These are phyloP conservation scores for Cystobasidium slooffiae DNA, from an alignment of 1,284 basidiomycete species.

Conservation along the genomic window DNA sequence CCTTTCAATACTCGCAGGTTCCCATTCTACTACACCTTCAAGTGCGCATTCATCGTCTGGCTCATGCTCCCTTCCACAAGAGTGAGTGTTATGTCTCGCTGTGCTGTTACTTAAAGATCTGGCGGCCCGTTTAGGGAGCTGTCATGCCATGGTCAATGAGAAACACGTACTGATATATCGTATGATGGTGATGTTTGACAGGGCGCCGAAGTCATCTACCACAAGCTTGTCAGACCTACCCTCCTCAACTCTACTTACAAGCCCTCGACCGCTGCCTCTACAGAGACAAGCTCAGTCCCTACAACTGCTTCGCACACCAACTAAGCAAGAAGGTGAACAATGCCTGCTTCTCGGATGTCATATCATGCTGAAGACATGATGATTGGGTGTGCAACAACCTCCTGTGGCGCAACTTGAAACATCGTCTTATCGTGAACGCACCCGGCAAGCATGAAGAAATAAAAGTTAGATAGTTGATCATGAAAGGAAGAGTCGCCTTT, in stretches of 20 bases:
- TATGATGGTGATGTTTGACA: neutral
- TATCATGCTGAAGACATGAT: no score
- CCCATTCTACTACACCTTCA: constrained; percentile 55
- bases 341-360: neutral
- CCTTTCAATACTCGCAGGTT: constrained; percentile 46
- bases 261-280: constrained; percentile 24
- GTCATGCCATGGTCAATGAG: neutral
- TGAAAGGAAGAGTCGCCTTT: no score
- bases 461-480: no score
- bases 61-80: constrained; percentile 52
- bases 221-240: constrained; percentile 34
- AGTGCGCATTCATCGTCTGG: constrained; percentile 53
- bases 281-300: constrained; percentile 33
- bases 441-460: no score
- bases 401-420: no score
- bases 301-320: constrained; percentile 27
- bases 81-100: constrained; percentile 15
- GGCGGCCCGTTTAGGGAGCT: no score
- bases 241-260: constrained; percentile 39
- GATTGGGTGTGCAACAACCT: no score
- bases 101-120: no score
- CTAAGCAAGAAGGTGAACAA: neutral
- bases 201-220: constrained; percentile 45
- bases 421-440: no score
- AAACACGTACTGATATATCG: neutral